A percentile compares a stretch with the other conserved stretches of the same genome.
Conservation (phyloP, 2,329 filamentous ascomycete species). For the Fusarium fracticaudum region DNA sequence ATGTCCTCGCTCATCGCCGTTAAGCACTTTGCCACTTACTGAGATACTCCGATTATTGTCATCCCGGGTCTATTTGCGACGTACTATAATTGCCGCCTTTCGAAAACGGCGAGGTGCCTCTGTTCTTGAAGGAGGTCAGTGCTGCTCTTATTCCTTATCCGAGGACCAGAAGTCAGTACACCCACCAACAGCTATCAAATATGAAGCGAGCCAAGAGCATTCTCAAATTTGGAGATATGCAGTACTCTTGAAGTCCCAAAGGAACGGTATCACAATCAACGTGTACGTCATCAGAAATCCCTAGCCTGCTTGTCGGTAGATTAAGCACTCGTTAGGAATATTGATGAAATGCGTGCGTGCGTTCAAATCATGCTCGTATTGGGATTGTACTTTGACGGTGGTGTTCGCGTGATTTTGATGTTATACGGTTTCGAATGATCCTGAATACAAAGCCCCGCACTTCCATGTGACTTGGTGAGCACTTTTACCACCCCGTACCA, state of each 20-base stretch:
- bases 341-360: background rate
- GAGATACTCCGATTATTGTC: too few relatives aligned
- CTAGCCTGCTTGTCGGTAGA: background rate
- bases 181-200: fast-evolving
- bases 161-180: fast-evolving
- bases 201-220: fast-evolving
- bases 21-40: background rate
- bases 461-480: background rate
- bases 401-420: background rate
- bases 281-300: fast-evolving
- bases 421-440: background rate
- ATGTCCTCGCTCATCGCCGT: background rate
- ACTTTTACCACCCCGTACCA: background rate
- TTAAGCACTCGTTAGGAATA: background rate
- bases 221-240: fast-evolving
- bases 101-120: fast-evolving
- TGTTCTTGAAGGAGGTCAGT: background rate
- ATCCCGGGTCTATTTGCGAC: fast-evolving
- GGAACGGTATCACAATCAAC: fast-evolving
- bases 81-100: fast-evolving
- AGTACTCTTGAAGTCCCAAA: background rate
- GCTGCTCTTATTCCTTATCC: background rate
- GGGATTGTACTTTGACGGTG: fast-evolving
- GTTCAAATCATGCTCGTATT: background rate
- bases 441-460: background rate